Conservation (phyloP, 495 filamentous ascomycete genomes). For the Friedmanniomyces endolithicus region DNA sequence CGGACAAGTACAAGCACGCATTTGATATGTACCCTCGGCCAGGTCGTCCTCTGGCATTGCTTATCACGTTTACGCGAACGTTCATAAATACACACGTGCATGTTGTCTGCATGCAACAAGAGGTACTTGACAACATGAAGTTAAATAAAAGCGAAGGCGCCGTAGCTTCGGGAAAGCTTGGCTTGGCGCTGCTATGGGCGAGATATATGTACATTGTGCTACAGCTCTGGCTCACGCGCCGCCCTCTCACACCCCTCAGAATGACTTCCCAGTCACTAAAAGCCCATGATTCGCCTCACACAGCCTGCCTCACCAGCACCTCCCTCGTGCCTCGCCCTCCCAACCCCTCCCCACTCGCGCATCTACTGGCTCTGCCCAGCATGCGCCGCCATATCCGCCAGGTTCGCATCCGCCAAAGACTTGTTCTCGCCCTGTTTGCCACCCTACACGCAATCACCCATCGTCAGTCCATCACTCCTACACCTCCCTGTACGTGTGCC, state of each 20-base stretch:
- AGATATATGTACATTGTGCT: conserved; percentile 2
- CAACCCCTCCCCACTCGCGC: not conserved
- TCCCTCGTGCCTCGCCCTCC: too few species aligned
- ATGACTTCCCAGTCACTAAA: not conserved
- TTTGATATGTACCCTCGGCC: not conserved
- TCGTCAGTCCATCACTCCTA: too few species aligned
- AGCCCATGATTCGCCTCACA: not conserved
- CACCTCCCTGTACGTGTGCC: not conserved
- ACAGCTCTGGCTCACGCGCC: not conserved
- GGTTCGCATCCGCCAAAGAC: conserved; percentile 61
- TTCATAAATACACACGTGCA: not conserved
- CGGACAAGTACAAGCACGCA: too few species aligned
- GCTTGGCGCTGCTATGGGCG: not conserved
- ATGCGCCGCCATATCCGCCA: conserved; percentile 43
- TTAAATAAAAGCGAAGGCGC: not conserved
- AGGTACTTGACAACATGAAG: not conserved
- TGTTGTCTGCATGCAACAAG: not conserved
- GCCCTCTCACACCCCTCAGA: not conserved
- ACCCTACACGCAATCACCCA: conserved; percentile 45
- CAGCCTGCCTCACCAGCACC: not conserved
- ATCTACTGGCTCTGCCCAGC: conserved; percentile 15
- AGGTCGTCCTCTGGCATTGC: conserved; percentile 8
- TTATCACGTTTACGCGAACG: not conserved
- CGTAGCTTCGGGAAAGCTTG: not conserved
- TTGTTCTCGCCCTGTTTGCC: conserved; percentile 89